Base-by-base conservation (phyloP, 2,329 filamentous ascomycete species). In the Xylariaceae sp. region DNA sequence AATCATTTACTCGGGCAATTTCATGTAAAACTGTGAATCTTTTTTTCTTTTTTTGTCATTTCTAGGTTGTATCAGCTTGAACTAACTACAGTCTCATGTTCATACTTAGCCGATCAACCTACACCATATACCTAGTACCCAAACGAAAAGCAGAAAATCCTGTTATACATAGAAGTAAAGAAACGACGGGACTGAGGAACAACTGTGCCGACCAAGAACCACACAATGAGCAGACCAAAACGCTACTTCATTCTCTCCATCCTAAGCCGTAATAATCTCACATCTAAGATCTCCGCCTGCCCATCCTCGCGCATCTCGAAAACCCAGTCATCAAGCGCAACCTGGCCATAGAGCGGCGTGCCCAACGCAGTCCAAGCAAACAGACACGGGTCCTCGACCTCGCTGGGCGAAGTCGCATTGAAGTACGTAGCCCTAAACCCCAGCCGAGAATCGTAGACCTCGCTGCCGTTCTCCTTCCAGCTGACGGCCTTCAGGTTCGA, bases 351-450 rank as follows among this genome's bases (percentile, higher is more conserved):
- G 3, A 36, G 23, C 6, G 50, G 53, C 10, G 50, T 44, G 1
- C 53, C 59, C 10, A 59, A 21, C 9, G 53, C 50, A 9, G 57
- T 59, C 57, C 56, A 59, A 8, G 50, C 35, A 4, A 18, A 23
- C 3, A 61, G 27, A 44, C 59, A 54, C 9, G 56, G 53, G 27
- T 61, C 59, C 29, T 61, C 21, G 6, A 61, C 6, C 16, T 48
- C 18, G 5, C 26, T 37, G 6, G 40, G n/a, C 11, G 45, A 6
- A 4, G 43, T 49, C 10, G 40, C 44, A 13, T 61, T 55, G 30
- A 57, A 59, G 27, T 47, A 61, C 9, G 50, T 59, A 20, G 57
- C 50, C 18, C 53, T 45, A 36, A 61, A 61, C 9, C 59, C 59
- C 0, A 59, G 36, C 5, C 51, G 33, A 5, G 56, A 55, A 23